These are phyloP conservation scores for Tolypocladium pustulatum DNA, from an alignment of 2,329 filamentous ascomycete species.

Conservation along the genomic window DNA sequence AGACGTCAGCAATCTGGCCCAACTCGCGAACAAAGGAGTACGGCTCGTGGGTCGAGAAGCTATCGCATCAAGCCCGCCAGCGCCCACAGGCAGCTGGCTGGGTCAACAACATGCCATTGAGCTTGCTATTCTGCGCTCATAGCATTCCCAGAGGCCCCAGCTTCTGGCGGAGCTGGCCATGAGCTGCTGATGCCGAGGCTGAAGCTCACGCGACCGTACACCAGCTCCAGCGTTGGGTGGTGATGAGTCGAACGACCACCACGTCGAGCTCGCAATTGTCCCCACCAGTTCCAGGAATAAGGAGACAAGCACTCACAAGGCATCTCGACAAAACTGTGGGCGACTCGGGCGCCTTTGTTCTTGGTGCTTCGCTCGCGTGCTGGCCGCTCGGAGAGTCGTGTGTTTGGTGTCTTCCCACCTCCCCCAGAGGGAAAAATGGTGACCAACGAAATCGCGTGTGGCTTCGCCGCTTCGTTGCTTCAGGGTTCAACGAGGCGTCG, in stretches of 20 bases:
- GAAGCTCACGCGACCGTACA: not conserved
- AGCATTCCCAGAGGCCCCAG: not conserved
- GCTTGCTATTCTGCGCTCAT: not conserved
- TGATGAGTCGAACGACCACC: not conserved
- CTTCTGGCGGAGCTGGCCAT: not conserved
- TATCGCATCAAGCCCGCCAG: not conserved
- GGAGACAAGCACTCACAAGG: slow-evolving; percentile 22
- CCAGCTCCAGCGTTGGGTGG: not conserved
- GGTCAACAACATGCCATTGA: not conserved
- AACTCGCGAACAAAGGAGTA: not conserved
- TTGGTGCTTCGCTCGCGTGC: slow-evolving; percentile 8
- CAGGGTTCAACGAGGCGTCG: not conserved
- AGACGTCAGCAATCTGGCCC: slow-evolving; percentile 1
- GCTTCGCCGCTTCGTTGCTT: not conserved
- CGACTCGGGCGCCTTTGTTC: slow-evolving; percentile 12
- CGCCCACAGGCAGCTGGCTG: not conserved
- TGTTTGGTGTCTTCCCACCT: slow-evolving; percentile 2
- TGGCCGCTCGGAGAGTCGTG: slow-evolving; percentile 1
- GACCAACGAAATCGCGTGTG: slow-evolving; percentile 1
- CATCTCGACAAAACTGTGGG: slow-evolving; percentile 21
- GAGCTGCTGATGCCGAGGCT: not conserved
- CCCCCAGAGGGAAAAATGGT: not conserved
- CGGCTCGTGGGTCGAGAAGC: not conserved
- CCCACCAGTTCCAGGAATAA: not conserved
- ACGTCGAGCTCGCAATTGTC: not conserved